phyloP scores from a whole-genome alignment of 2,329 filamentous ascomycete species.

The Zalaria obscura region DNA sequence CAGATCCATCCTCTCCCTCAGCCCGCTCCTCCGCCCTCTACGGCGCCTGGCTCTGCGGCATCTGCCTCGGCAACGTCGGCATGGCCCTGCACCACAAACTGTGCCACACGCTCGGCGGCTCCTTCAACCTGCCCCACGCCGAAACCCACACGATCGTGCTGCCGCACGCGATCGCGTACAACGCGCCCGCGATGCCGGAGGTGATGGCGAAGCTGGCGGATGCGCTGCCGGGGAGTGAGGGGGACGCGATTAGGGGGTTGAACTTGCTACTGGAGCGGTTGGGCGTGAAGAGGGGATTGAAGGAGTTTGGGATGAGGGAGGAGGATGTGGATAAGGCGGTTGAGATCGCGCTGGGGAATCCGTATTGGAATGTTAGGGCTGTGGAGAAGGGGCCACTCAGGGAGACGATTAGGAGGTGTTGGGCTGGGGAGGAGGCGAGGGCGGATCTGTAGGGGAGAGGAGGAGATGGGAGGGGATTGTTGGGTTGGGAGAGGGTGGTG shows the following conservation, averaged over 20 bases:
- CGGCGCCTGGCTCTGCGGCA: constrained; percentile 51
- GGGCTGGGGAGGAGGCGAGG: constrained; percentile 43
- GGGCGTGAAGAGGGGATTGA: constrained; percentile 37
- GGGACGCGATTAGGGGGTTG: constrained; percentile 43
- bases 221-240: constrained; percentile 40
- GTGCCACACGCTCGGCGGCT: constrained; percentile 50
- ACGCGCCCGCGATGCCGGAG: constrained; percentile 39
- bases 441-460: constrained; percentile 19
- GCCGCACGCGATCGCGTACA: constrained; percentile 50
- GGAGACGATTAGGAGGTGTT: constrained; percentile 45
- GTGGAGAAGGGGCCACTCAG: constrained; percentile 38
- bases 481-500: too few relatives aligned
- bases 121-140: constrained; percentile 49
- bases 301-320: constrained; percentile 45
- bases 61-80: constrained; percentile 42
- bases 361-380: constrained; percentile 45
- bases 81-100: constrained; percentile 57
- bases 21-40: constrained; percentile 43
- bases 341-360: constrained; percentile 42
- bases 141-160: constrained; percentile 51
- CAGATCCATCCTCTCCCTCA: constrained; percentile 26
- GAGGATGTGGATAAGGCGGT: constrained; percentile 45
- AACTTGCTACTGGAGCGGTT: constrained; percentile 42
- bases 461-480: too few relatives aligned
- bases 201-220: constrained; percentile 39